A percentile compares a stretch with the other conserved stretches of the same genome.
Evolutionary conservation across 1,284 basidiomycete genomes (phyloP).

Genomic region (Filobasidium uniguttulatum): DNA sequence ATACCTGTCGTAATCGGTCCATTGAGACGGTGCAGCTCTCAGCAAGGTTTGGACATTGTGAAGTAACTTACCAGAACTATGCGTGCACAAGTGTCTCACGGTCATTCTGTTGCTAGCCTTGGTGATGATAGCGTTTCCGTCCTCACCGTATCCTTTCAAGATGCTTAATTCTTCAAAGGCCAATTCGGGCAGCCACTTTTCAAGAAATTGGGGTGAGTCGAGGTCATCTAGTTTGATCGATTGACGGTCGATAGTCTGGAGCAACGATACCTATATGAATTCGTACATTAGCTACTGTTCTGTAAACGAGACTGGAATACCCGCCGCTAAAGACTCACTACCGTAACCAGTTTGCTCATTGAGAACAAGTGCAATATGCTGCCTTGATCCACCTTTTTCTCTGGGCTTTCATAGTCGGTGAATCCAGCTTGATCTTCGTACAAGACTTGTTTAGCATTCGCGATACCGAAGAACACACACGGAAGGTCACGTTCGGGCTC

Average conservation of each 20-base stretch:
- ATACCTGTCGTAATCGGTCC: neutral
- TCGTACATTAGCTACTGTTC: neutral
- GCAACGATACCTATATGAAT: constrained; percentile 19
- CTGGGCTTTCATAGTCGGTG: too few relatives aligned
- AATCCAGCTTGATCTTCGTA: too few relatives aligned
- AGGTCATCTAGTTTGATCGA: constrained; percentile 21
- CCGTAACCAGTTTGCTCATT: constrained; percentile 27
- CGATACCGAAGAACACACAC: too few relatives aligned
- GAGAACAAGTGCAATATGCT: constrained; percentile 27
- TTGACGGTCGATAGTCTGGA: constrained; percentile 26
- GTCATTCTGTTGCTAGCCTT: constrained; percentile 23
- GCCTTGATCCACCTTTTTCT: too few relatives aligned
- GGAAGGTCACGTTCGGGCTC: too few relatives aligned
- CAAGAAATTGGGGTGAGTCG: constrained; percentile 15
- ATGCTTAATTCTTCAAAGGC: constrained; percentile 17
- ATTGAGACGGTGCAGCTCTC: neutral
- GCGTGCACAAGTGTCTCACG: constrained; percentile 24
- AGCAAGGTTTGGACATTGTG: neutral
- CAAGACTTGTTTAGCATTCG: too few relatives aligned
- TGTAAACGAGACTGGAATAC: neutral
- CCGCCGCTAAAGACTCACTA: constrained; percentile 14
- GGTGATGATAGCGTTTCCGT: constrained; percentile 18
- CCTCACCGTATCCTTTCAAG: constrained; percentile 20
- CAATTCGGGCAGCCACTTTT: constrained; percentile 24
- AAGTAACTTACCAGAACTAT: constrained; percentile 22